phyloP scores from a whole-genome alignment of 148 eudicot species.

The Dianthus caryophyllus region DNA sequence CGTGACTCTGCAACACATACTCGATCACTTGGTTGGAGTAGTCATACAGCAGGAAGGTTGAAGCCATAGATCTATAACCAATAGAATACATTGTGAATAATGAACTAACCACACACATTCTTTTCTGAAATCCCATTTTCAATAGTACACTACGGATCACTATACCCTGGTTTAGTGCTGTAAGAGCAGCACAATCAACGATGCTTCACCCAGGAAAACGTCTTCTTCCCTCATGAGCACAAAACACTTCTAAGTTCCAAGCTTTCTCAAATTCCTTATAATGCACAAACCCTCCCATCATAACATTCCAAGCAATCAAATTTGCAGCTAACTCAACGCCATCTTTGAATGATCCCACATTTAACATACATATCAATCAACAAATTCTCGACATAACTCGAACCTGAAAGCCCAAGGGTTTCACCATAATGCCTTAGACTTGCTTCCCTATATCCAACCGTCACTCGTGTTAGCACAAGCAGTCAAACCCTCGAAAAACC shows the following conservation, averaged over 20 bases:
- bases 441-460: slow-evolving; percentile 9
- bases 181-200: slow-evolving; percentile 42
- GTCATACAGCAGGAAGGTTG: slow-evolving; percentile 38
- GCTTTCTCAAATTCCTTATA: slow-evolving; percentile 39
- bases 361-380: slow-evolving; percentile 51
- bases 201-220: slow-evolving; percentile 37
- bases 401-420: slow-evolving; percentile 29
- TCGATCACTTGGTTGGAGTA: slow-evolving; percentile 27
- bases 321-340: slow-evolving; percentile 39
- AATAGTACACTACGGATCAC: slow-evolving; percentile 38
- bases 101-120: slow-evolving; percentile 31
- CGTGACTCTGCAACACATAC: slow-evolving; percentile 26
- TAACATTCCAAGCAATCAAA: slow-evolving; percentile 51
- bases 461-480: slow-evolving; percentile 44
- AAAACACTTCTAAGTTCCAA: slow-evolving; percentile 42
- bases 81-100: slow-evolving; percentile 49
- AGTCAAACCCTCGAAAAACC: slow-evolving; percentile 43
- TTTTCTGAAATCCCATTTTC: slow-evolving; percentile 35
- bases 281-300: slow-evolving; percentile 40
- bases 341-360: slow-evolving; percentile 32
- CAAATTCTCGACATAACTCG: slow-evolving; percentile 41
- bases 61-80: slow-evolving; percentile 41
- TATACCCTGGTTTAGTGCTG: slow-evolving; percentile 44
- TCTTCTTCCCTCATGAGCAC: slow-evolving; percentile 37
- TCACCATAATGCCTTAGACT: slow-evolving; percentile 36